These are phyloP conservation scores for Capsicum pubescens DNA, from an alignment of 257 asterid species.

Conservation along the genomic window DNA sequence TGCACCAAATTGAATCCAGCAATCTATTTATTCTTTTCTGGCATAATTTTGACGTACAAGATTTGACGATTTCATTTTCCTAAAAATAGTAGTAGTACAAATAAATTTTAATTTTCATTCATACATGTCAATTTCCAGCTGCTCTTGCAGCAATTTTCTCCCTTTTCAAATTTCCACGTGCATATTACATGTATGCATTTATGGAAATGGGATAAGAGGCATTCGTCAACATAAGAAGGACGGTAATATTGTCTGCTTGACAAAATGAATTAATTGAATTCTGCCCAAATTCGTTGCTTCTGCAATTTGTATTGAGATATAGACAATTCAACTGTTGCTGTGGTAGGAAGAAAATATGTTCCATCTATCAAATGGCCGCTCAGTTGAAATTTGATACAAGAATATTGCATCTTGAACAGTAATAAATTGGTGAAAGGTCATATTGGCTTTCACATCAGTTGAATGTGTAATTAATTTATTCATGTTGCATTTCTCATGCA, in stretches of 20 bases:
- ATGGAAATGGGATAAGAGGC: neutral
- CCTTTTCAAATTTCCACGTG: neutral
- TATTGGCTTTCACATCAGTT: neutral
- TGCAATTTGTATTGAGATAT: neutral
- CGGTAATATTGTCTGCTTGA: neutral
- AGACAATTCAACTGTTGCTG: neutral
- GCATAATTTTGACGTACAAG: neutral
- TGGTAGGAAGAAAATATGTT: neutral
- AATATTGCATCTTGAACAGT: neutral
- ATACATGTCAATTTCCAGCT: neutral
- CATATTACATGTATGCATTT: neutral
- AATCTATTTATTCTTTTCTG: neutral
- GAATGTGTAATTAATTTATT: constrained; percentile 1
- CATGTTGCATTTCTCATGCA: neutral
- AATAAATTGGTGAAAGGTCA: neutral
- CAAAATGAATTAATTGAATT: neutral
- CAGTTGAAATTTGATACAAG: constrained; percentile 6
- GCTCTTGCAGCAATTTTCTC: neutral
- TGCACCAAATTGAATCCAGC: neutral
- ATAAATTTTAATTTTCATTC: neutral
- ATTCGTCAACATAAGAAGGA: neutral
- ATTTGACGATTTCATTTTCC: neutral
- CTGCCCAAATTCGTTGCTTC: neutral
- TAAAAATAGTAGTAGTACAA: neutral
- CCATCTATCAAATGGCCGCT: neutral